Percentiles rank a stretch among this genome's conserved stretches.
Evolutionary conservation across 805 yeast genomes (phyloP).

Genomic region (Pichia pseudocactophila): DNA sequence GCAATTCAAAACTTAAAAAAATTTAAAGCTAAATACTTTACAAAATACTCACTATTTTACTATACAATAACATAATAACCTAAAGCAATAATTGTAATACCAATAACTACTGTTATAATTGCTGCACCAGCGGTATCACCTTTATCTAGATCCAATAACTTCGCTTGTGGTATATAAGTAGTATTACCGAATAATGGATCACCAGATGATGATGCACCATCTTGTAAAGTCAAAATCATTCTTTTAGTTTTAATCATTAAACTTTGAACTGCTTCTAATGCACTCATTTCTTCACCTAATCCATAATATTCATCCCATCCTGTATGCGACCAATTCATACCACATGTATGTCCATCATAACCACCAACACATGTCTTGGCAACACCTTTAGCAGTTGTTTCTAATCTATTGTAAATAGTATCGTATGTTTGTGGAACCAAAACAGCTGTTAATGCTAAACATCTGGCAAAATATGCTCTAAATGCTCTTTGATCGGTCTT

Average conservation of each 20-base stretch:
- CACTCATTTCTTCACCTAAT: constrained; percentile 71
- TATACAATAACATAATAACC: constrained; percentile 16
- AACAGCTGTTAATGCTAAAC: constrained; percentile 64
- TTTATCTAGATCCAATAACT: constrained; percentile 31
- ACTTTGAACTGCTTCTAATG: constrained; percentile 54
- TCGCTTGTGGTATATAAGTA: constrained; percentile 29
- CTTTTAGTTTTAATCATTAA: constrained; percentile 36
- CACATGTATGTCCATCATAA: constrained; percentile 67
- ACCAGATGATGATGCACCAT: constrained; percentile 34
- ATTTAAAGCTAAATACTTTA: no score
- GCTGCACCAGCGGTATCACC: constrained; percentile 64
- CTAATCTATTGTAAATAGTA: constrained; percentile 30
- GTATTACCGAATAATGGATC: constrained; percentile 61
- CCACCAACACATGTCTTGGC: constrained; percentile 71
- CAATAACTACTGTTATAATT: constrained; percentile 50
- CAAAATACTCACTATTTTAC: background rate
- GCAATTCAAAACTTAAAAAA: no score
- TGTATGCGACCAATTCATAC: constrained; percentile 49
- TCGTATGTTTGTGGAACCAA: constrained; percentile 51
- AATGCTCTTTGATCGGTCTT: constrained; percentile 87
- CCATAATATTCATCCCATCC: constrained; percentile 65
- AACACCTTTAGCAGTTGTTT: constrained; percentile 54
- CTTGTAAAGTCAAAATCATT: constrained; percentile 40
- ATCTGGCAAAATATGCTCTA: constrained; percentile 73
- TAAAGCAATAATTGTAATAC: constrained; percentile 25